phyloP scores from a whole-genome alignment of 805 yeast species.

The Sugiyamaella lignohabitans region DNA sequence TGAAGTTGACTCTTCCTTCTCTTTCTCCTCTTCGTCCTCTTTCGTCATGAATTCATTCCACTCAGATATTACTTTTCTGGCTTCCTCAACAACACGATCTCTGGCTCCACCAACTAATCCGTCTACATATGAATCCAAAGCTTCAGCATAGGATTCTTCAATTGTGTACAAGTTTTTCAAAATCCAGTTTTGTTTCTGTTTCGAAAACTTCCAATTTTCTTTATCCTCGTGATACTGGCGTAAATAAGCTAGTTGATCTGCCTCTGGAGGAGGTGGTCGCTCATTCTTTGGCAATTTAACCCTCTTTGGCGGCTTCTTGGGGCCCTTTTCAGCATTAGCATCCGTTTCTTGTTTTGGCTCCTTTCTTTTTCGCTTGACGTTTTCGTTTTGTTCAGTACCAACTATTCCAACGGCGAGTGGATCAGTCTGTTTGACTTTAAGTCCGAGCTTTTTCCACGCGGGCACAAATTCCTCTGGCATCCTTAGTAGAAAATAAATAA shows the following conservation, averaged over 20 bases:
- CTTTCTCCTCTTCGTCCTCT: slow-evolving; percentile 13
- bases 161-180: slow-evolving; percentile 52
- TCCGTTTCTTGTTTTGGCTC: background rate
- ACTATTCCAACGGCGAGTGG: slow-evolving; percentile 26
- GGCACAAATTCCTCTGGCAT: slow-evolving; percentile 39
- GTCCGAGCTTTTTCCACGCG: slow-evolving; percentile 78
- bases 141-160: slow-evolving; percentile 47
- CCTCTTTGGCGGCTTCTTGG: slow-evolving; percentile 61
- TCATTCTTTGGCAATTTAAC: slow-evolving; percentile 61
- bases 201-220: slow-evolving; percentile 73
- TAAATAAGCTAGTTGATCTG: slow-evolving; percentile 64
- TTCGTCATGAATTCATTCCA: slow-evolving; percentile 48
- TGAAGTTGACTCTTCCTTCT: slow-evolving; percentile 8
- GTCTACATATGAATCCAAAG: slow-evolving; percentile 45
- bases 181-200: slow-evolving; percentile 83
- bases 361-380: slow-evolving; percentile 20
- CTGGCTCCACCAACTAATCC: slow-evolving; percentile 69
- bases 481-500: background rate
- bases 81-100: slow-evolving; percentile 46
- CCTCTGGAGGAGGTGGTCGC: slow-evolving; percentile 65
- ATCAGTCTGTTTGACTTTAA: slow-evolving; percentile 47
- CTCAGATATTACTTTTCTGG: slow-evolving; percentile 39
- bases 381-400: slow-evolving; percentile 8
- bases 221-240: slow-evolving; percentile 50
- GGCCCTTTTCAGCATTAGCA: slow-evolving; percentile 10